Evolutionary conservation across 2,329 filamentous ascomycete genomes (phyloP).

Genomic region (Whalleya microplaca): DNA sequence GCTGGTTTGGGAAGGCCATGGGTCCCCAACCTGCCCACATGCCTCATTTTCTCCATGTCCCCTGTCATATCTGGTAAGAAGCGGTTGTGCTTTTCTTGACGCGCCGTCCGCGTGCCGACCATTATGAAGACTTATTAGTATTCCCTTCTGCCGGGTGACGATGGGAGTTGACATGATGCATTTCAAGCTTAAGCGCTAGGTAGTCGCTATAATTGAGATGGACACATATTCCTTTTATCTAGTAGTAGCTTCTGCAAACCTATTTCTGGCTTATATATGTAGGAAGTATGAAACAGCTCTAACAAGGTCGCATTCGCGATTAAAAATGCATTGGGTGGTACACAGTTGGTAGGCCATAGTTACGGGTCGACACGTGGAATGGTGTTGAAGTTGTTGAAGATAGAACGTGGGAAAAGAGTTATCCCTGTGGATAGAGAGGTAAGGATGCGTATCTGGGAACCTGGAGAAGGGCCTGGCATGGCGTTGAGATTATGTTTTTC

Average conservation of each 20-base stretch:
- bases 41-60: neutral
- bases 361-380: conserved; percentile 12
- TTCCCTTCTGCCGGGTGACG: too few species aligned
- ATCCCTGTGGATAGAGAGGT: conserved; percentile 22
- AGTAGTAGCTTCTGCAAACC: too few species aligned
- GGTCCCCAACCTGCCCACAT: neutral
- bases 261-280: neutral
- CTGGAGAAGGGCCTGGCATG: conserved; percentile 2
- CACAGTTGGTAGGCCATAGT: neutral
- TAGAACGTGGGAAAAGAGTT: neutral
- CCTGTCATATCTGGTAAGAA: neutral
- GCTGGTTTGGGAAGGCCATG: neutral
- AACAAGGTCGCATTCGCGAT: neutral
- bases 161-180: too few species aligned
- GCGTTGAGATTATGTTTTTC: conserved; percentile 1
- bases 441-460: conserved; percentile 15
- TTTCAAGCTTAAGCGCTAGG: too few species aligned
- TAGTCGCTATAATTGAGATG: too few species aligned
- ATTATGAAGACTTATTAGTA: too few species aligned
- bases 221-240: too few species aligned
- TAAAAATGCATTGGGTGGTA: conserved; percentile 2
- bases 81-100: neutral
- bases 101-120: neutral
- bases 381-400: conserved; percentile 6
- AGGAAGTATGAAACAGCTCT: neutral